Base-by-base conservation (phyloP, 148 eudicot genomes). In the Rhododendron williamsianum region DNA sequence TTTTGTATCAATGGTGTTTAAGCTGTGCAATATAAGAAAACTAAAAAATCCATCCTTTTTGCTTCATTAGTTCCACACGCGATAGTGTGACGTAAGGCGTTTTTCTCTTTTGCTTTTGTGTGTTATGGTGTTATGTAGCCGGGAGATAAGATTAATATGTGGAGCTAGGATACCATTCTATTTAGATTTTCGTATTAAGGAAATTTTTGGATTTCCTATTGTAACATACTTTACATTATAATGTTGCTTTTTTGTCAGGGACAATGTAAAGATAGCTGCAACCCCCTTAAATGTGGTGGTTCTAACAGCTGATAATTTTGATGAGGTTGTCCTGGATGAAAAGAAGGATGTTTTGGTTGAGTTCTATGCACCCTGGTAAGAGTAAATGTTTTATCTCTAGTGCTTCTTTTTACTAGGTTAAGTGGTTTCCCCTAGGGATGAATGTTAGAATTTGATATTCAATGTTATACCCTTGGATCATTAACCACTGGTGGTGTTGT, bases 281-380 rank as follows among this genome's bases (percentile, higher is more conserved):
- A 81, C 84, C 71, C 98, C 99, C 58, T 95, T 98, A 56, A 87
- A 84, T 86, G 98, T 95, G 38, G 94, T 95, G 88, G 91, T 97
- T 65, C 89, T 97, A 46, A 84, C 94, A 18, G 71, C 95, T 35
- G 98, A 94, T n/a, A 97, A 93, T 89, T 97, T 97, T 81, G 90
- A 95, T 38, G 96, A 95, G 86, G 81, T 97, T 84, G 99, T 95
- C 65, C 88, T 94, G 87, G 96, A 97, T 91, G 89, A 91, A 84
- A 90, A 91, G 23, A 95, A 97, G 86, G 90, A 97, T 89, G 98
- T 95, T 76, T 88, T 97, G 41, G 99, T 95, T 86, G 99, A 97
- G 88, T 97, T 94, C 79, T 97, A 97, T 89, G 99, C 99, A 74
- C 98, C 99, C 74, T 97, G 99, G 99, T 97, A 86, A 88, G 92